Percentiles rank a stretch among this genome's conserved stretches.
These are phyloP conservation scores for Pulveroboletus sp. DNA, from an alignment of 768 basidiomycete genomes.

Conservation along the genomic window DNA sequence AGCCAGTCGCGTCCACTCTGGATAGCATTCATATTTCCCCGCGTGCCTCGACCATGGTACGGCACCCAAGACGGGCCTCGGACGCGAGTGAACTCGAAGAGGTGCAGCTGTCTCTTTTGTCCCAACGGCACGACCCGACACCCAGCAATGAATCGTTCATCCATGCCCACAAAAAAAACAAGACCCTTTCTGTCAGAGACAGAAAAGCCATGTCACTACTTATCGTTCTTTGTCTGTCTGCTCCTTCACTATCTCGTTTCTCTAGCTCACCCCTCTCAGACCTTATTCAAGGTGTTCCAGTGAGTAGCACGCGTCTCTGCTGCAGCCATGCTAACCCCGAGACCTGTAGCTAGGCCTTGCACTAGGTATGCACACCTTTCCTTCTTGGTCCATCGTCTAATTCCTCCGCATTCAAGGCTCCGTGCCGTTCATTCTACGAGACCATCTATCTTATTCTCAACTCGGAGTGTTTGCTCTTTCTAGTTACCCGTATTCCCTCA, in stretches of 20 bases:
- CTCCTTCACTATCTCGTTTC: conserved; percentile 7
- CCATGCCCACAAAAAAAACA: conserved; percentile 33
- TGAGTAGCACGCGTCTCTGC: conserved; percentile 38
- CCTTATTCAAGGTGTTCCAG: conserved; percentile 85
- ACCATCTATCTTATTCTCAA: conserved; percentile 95
- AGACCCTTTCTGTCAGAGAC: conserved; percentile 66
- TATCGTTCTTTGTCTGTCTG: conserved; percentile 77
- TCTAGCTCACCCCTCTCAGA: conserved; percentile 38
- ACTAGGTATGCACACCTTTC: conserved; percentile 48
- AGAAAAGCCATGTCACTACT: conserved; percentile 80
- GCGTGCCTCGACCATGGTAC: conserved; percentile 40
- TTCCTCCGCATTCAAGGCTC: conserved; percentile 54
- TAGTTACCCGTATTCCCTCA: conserved; percentile 94
- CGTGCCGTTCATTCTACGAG: conserved; percentile 91
- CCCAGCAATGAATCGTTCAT: conserved; percentile 36
- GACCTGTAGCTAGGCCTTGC: conserved; percentile 72
- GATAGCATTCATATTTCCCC: conserved; percentile 57
- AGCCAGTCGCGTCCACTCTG: conserved; percentile 54
- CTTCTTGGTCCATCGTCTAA: conserved; percentile 1
- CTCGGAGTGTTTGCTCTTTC: conserved; percentile 90
- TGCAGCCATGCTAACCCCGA: conserved; percentile 5
- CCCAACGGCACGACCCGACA: conserved; percentile 48
- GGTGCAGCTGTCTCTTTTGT: conserved; percentile 56
- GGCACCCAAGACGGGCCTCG: conserved; percentile 29
- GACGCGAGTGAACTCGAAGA: conserved; percentile 41